Base-by-base conservation (phyloP, 768 basidiomycete species). In the Rhodotorula toruloides region DNA sequence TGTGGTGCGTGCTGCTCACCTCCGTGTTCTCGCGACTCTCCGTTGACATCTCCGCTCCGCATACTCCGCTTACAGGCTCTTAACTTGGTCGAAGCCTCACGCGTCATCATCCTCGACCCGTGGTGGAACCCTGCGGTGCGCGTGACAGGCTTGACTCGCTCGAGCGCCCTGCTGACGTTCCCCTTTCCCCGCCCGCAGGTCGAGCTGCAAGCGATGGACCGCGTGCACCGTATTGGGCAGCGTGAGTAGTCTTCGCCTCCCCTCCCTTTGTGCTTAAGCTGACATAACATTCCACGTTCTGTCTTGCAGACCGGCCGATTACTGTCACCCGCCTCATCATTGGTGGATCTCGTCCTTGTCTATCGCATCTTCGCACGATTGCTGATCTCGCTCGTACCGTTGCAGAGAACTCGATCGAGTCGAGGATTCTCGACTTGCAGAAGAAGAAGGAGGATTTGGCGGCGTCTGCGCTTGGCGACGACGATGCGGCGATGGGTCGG, bases 261-360 rank as follows among this genome's bases (percentile, higher is more conserved):
- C 12, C 32, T 14, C 27, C 46, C 22, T 2, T 16, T 12, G 3
- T 34, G n/a, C 16, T 29, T 10, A 8, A 19, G 21, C 22, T 32
- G 27, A 16, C 39, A 21, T 42, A 4, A 44, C 42, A 3, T 1
- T 13, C 6, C n/a, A n/a, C n/a, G n/a, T 10, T 17, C 19, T 36
- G n/a, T 47, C 43, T 40, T 9, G 12, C 92, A 98, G 77, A 86
- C 70, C 84, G 94, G 31, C 93, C 94, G 13, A 90, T 99, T 52
- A 84, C 88, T 72, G 91, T 91, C 22, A 90, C 91, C 77, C 94
- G 98, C 74, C 82, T 98, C 14, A 88, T 97, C 25, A 83, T 97
- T 54, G 90, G 56, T 47, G 25, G 3, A 32, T 34, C 22, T 11
- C 53, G 4, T 39, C 37, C 40, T 25, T 32, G 32, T 37, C 52